Evolutionary conservation across 345 rosid species (phyloP).

Genomic region (Fremontodendron californicum): DNA sequence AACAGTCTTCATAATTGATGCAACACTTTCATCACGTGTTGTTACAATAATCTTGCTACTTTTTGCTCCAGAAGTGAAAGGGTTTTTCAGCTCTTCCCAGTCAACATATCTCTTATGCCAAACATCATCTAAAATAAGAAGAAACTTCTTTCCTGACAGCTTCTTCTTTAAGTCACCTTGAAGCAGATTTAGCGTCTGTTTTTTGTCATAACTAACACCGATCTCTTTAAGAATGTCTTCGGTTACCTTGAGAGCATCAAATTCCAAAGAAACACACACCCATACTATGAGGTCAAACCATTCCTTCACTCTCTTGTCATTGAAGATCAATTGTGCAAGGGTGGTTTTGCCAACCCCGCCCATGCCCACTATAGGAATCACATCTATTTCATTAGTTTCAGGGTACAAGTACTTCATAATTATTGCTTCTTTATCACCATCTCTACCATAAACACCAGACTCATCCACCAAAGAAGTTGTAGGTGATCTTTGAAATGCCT

Average conservation of each 20-base stretch:
- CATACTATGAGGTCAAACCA: neutral
- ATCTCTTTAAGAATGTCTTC: conserved; percentile 19
- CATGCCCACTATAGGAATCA: conserved; percentile 15
- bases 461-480: too few relatives aligned
- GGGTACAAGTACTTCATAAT: neutral
- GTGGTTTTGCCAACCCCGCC: neutral
- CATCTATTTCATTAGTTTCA: neutral
- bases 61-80: conserved; percentile 12
- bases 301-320: neutral
- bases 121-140: conserved; percentile 31
- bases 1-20: conserved; percentile 17
- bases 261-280: too few relatives aligned
- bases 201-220: neutral
- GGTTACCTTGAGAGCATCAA: conserved; percentile 12
- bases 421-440: neutral
- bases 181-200: conserved; percentile 18
- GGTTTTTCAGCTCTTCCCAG: conserved; percentile 21
- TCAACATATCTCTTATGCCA: conserved; percentile 11
- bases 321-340: neutral
- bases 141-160: conserved; percentile 15
- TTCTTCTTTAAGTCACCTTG: conserved; percentile 21
- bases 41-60: conserved; percentile 29
- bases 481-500: neutral
- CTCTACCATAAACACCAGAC: conserved; percentile 4
- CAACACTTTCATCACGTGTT: conserved; percentile 18